Percentiles rank a stretch among this genome's conserved stretches.
Conservation (phyloP, 768 basidiomycete genomes). For the Tylopilus vinaceipallidus region DNA sequence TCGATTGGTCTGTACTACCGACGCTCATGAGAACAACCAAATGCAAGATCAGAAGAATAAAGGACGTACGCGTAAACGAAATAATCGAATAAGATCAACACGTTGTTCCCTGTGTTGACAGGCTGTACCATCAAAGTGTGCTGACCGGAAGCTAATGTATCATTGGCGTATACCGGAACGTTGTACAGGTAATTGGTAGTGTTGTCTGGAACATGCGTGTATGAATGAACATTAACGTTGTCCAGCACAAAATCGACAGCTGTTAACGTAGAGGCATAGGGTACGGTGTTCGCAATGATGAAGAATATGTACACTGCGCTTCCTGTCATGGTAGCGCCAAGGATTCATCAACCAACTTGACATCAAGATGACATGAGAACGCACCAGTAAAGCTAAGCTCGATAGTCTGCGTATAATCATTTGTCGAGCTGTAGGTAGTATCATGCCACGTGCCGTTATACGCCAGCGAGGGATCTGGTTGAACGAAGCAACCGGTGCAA, state of each 20-base stretch:
- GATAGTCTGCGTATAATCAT: not conserved
- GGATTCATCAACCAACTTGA: not conserved
- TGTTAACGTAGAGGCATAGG: not conserved
- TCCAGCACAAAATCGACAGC: slow-evolving; percentile 12
- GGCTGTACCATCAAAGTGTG: slow-evolving; percentile 13
- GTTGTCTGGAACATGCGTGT: not conserved
- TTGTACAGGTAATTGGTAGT: slow-evolving; percentile 12
- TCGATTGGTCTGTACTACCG: slow-evolving; percentile 2
- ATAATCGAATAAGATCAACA: slow-evolving; percentile 20
- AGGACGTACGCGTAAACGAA: slow-evolving; percentile 19
- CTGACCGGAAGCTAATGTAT: not conserved
- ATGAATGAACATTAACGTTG: not conserved
- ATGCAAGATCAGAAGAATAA: not conserved
- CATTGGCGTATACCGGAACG: slow-evolving; percentile 14
- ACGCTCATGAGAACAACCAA: not conserved
- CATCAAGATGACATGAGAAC: not conserved
- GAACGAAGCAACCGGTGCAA: not conserved
- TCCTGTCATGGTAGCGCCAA: slow-evolving; percentile 4
- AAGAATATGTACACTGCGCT: slow-evolving; percentile 19
- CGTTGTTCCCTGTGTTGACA: not conserved
- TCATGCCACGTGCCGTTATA: slow-evolving; percentile 22
- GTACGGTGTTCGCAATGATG: slow-evolving; percentile 10
- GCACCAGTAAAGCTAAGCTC: slow-evolving; percentile 13
- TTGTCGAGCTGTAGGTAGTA: not conserved
- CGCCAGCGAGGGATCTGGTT: not conserved